phyloP scores from a whole-genome alignment of 2,329 filamentous ascomycete genomes.

The Cryphonectria nitschkei region DNA sequence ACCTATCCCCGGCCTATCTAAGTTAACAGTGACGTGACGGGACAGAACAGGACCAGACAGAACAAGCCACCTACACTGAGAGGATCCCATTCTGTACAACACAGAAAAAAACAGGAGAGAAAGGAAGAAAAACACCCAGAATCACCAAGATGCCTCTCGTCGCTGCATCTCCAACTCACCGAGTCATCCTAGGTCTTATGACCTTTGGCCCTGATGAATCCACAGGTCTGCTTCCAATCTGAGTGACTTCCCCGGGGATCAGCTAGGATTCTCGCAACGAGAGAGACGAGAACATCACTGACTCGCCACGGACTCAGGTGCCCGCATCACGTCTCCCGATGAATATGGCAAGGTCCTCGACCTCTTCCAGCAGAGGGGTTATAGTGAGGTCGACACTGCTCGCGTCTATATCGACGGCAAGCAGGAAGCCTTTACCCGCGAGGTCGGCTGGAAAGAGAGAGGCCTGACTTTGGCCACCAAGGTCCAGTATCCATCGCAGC shows the following conservation, averaged over 20 bases:
- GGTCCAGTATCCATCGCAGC: slow-evolving; percentile 59
- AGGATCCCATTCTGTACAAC: not conserved
- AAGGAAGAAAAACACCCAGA: not conserved
- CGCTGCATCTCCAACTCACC: slow-evolving; percentile 32
- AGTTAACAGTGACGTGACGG: not conserved
- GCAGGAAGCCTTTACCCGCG: slow-evolving; percentile 70
- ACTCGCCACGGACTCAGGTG: slow-evolving; percentile 35
- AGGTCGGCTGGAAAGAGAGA: slow-evolving; percentile 70
- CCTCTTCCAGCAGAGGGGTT: slow-evolving; percentile 67
- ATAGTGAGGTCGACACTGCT: slow-evolving; percentile 75
- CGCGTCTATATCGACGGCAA: slow-evolving; percentile 67
- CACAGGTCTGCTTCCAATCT: slow-evolving; percentile 41
- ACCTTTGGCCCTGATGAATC: slow-evolving; percentile 65
- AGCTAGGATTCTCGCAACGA: not conserved
- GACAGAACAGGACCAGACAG: not conserved
- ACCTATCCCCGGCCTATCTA: not conserved
- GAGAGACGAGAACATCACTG: not conserved
- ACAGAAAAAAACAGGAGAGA: not conserved
- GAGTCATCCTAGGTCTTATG: slow-evolving; percentile 73
- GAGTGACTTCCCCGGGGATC: not conserved
- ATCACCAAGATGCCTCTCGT: slow-evolving; percentile 25
- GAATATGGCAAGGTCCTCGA: slow-evolving; percentile 69
- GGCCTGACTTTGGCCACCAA: slow-evolving; percentile 73
- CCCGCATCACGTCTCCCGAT: slow-evolving; percentile 61
- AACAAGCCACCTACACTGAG: not conserved